These are phyloP conservation scores for Clitocybe nebularis DNA, from an alignment of 1,284 basidiomycete genomes.

Conservation along the genomic window DNA sequence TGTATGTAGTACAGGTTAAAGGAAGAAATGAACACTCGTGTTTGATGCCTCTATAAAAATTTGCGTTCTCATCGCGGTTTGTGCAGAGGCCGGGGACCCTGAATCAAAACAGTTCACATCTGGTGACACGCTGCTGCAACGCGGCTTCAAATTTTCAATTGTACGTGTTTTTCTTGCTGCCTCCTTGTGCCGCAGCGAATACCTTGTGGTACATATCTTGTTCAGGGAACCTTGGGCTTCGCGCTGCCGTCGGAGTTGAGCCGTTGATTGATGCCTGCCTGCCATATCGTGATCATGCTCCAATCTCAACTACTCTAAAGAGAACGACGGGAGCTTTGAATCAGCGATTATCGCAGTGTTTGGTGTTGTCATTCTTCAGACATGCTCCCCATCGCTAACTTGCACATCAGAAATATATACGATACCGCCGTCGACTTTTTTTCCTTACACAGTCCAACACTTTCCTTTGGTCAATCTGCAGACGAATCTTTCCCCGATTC, in stretches of 20 bases:
- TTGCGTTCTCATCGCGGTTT: slow-evolving; percentile 6
- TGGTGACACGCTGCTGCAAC: slow-evolving; percentile 9
- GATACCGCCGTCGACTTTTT: slow-evolving; percentile 60
- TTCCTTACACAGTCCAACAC: slow-evolving; percentile 36
- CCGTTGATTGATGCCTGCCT: slow-evolving; percentile 13
- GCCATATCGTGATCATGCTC: slow-evolving; percentile 17
- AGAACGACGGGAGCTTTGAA: slow-evolving; percentile 14
- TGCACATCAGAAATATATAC: slow-evolving; percentile 55
- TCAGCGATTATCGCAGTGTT: slow-evolving; percentile 35
- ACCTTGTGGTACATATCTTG: too few relatives aligned
- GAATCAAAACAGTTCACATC: slow-evolving; percentile 10
- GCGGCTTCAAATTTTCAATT: slow-evolving; percentile 5
- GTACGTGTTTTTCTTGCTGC: slow-evolving; percentile 9
- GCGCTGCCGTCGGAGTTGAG: slow-evolving; percentile 10
- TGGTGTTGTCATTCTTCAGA: slow-evolving; percentile 35
- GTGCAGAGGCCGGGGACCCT: slow-evolving; percentile 10
- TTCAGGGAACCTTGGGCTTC: too few relatives aligned
- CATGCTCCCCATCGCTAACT: slow-evolving; percentile 46
- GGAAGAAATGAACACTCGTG: slow-evolving; percentile 14
- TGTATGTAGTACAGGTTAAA: slow-evolving; percentile 11
- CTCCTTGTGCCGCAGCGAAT: slow-evolving; percentile 11
- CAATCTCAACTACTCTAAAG: slow-evolving; percentile 16
- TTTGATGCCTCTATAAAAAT: slow-evolving; percentile 14
- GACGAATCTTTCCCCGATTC: slow-evolving; percentile 20
- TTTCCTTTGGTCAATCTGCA: slow-evolving; percentile 21